These are phyloP conservation scores for Colletotrichum tabaci DNA, from an alignment of 2,329 filamentous ascomycete genomes.

Conservation along the genomic window DNA sequence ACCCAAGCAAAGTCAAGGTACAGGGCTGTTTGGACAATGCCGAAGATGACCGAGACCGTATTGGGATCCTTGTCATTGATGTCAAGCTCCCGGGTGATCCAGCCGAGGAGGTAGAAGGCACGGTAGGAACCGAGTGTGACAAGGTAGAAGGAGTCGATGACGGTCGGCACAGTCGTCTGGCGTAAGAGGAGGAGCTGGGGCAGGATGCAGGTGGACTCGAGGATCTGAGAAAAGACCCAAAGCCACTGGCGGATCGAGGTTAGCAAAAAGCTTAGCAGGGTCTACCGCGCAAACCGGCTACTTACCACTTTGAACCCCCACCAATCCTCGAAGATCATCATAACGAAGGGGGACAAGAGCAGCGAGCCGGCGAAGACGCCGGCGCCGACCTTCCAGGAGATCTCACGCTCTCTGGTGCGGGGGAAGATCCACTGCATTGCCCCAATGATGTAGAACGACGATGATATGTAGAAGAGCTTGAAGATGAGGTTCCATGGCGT, in stretches of 20 bases:
- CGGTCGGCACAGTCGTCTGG: conserved; percentile 95
- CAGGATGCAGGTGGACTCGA: conserved; percentile 91
- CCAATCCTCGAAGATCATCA: conserved; percentile 73
- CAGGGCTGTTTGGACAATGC: conserved; percentile 88
- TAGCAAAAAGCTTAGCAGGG: conserved; percentile 30
- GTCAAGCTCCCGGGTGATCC: conserved; percentile 81
- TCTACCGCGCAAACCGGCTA: conserved; percentile 18
- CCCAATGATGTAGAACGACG: conserved; percentile 87
- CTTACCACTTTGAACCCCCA: conserved; percentile 69
- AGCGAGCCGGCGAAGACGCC: conserved; percentile 77
- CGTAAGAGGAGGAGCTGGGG: conserved; percentile 93
- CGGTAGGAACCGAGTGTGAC: conserved; percentile 90
- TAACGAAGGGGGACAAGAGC: conserved; percentile 79
- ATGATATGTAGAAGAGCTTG: conserved; percentile 90
- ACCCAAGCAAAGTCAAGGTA: conserved; percentile 98
- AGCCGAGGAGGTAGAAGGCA: conserved; percentile 91
- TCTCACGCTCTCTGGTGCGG: conserved; percentile 89
- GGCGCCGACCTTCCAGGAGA: conserved; percentile 92
- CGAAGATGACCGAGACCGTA: conserved; percentile 85
- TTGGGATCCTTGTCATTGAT: conserved; percentile 73
- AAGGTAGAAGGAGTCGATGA: conserved; percentile 97
- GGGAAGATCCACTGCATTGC: conserved; percentile 91
- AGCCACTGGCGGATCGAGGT: conserved; percentile 70
- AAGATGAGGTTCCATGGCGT: conserved; percentile 82
- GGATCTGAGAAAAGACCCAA: conserved; percentile 91